A percentile compares a stretch with the other conserved stretches of the same genome.
Evolutionary conservation across 2,329 filamentous ascomycete species (phyloP).

Genomic region (Periconia digitata): DNA sequence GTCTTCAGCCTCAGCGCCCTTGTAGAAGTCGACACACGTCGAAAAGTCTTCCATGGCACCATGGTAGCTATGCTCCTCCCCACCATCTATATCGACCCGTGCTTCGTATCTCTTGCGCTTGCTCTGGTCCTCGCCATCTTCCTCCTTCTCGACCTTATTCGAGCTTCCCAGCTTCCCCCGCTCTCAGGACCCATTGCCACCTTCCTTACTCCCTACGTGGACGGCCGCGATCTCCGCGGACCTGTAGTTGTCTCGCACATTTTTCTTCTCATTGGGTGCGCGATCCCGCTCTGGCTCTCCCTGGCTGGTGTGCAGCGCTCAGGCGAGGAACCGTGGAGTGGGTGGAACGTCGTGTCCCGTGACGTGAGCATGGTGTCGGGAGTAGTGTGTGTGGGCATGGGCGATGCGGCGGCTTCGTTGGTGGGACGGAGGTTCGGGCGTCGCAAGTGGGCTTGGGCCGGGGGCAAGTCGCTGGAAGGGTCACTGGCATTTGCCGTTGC

Average conservation of each 20-base stretch:
- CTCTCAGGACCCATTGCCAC: conserved; percentile 80
- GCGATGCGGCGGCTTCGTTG: conserved; percentile 88
- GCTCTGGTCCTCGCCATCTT: conserved; percentile 79
- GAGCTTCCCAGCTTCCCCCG: conserved; percentile 88
- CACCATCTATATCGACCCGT: conserved; percentile 81
- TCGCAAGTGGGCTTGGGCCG: conserved; percentile 94
- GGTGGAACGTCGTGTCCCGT: conserved; percentile 72
- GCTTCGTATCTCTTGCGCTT: conserved; percentile 80
- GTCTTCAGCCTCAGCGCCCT: conserved; percentile 69
- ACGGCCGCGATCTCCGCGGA: conserved; percentile 87
- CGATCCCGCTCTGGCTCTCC: conserved; percentile 89
- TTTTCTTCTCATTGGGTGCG: conserved; percentile 91
- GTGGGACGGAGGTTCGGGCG: conserved; percentile 85
- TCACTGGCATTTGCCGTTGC: conserved; percentile 76
- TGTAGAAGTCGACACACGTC: conserved; percentile 90
- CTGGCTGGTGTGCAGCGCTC: conserved; percentile 68
- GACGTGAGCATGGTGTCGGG: conserved; percentile 91
- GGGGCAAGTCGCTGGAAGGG: conserved; percentile 93
- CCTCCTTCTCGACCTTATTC: conserved; percentile 81
- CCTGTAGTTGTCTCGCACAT: conserved; percentile 96
- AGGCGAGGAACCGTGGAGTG: conserved; percentile 59
- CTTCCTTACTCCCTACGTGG: conserved; percentile 91
- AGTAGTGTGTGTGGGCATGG: conserved; percentile 91
- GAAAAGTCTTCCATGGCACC: conserved; percentile 97
- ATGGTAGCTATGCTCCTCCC: conserved; percentile 97